Percentiles rank a stretch among this genome's conserved stretches.
Evolutionary conservation across 129 eudicot species (phyloP).

Genomic region (Saposhnikovia divaricata): DNA sequence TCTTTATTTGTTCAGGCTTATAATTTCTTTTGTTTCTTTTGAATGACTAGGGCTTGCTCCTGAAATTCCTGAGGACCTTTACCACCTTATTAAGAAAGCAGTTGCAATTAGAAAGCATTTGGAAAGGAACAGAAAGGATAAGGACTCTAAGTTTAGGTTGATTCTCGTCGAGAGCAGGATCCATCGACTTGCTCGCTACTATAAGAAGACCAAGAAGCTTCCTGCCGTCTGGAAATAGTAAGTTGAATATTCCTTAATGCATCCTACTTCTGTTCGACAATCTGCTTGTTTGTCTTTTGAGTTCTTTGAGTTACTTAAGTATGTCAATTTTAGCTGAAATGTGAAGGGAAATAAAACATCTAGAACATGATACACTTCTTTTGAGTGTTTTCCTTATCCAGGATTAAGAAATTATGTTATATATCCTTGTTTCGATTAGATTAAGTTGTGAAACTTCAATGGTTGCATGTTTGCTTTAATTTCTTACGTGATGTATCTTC

Average conservation of each 20-base stretch:
- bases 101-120: constrained; percentile 57
- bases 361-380: not conserved
- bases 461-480: not conserved
- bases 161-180: constrained; percentile 66
- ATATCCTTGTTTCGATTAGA: not conserved
- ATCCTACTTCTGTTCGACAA: not conserved
- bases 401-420: no score
- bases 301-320: not conserved
- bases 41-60: constrained; percentile 42
- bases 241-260: not conserved
- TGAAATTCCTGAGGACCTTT: constrained; percentile 55
- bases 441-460: not conserved
- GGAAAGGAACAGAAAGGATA: constrained; percentile 68
- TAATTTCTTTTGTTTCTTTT: not conserved
- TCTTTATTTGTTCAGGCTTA: not conserved
- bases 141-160: constrained; percentile 55
- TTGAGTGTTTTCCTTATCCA: no score
- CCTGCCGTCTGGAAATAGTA: constrained; percentile 73
- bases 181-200: constrained; percentile 61
- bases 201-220: constrained; percentile 66
- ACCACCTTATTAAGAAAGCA: constrained; percentile 55
- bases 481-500: no score
- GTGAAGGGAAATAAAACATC: not conserved
- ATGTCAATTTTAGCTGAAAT: not conserved
- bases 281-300: not conserved